Evolutionary conservation across 208 protist species (phyloP).

Genomic region (Naegleria fowleri): DNA sequence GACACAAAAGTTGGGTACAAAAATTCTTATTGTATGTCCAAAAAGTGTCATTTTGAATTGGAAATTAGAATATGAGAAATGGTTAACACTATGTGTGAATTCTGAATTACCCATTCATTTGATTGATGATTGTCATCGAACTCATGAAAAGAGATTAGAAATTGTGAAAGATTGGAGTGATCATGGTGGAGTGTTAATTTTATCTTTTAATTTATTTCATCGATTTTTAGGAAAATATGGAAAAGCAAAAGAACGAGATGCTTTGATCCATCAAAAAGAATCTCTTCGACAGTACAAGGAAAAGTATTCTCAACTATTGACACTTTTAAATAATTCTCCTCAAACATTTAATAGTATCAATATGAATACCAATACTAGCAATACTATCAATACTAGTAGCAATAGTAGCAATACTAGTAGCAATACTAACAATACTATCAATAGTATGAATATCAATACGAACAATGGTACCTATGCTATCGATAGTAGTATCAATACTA

Average conservation of each 20-base stretch:
- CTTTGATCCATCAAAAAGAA: not conserved
- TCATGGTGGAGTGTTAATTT: slow-evolving; percentile 20
- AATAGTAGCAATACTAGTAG: too few species aligned
- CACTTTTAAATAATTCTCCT: not conserved
- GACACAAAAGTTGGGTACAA: slow-evolving; percentile 42
- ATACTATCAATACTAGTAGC: too few species aligned
- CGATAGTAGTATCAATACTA: too few species aligned
- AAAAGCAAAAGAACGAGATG: not conserved
- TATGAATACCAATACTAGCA: too few species aligned
- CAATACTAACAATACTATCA: too few species aligned
- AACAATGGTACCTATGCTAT: too few species aligned
- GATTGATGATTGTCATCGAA: not conserved
- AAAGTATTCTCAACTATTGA: not conserved
- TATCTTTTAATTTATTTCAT: not conserved
- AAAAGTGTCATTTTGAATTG: slow-evolving; percentile 30
- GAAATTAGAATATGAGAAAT: slow-evolving; percentile 21
- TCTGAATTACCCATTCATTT: not conserved
- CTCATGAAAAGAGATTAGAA: not conserved
- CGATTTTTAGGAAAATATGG: not conserved
- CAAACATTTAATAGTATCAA: too few species aligned
- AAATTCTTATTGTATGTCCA: slow-evolving; percentile 34
- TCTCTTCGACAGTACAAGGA: not conserved
- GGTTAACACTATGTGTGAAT: not conserved
- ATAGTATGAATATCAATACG: too few species aligned
- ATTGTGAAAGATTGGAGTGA: slow-evolving; percentile 24